Base-by-base conservation (phyloP, 2,329 filamentous ascomycete genomes). In the Colletotrichum truncatum region DNA sequence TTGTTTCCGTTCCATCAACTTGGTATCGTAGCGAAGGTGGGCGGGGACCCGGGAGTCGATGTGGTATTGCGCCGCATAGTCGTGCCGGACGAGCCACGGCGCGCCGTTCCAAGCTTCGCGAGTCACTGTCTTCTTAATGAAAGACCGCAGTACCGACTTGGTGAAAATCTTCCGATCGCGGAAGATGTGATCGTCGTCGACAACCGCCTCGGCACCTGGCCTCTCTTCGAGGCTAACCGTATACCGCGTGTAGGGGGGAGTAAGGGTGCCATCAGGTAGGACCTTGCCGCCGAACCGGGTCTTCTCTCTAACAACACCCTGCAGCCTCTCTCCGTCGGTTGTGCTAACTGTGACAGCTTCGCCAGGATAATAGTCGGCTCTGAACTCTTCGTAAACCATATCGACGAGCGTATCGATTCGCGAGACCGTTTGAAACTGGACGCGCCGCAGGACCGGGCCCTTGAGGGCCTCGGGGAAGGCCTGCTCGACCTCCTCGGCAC, bases 91-190 rank as follows among this genome's bases (percentile, higher is more conserved):
- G 59, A 97, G 82, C 96, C 96, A 99, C 0, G 96, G 95, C 0
- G 96, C 96, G n/a, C 95, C 95, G 66, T 90, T 95, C 93, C 94
- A 98, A 4, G 93, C 88, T 73, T 98, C 96, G 67, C 95, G 85
- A 2, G 90, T 91, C n/a, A 98, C 91, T 0, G 94, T 96, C 77
- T 97, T 94, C 76, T 97, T 97, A 69, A 99, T 93, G 70, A 98
- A 99, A 6, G 94, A 93, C 32, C 95, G 90, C 39, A 99, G 84
- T 76, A 98, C 94, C 51, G 94, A 90, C 79, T 99, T 98, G 26
- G 95, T 98, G 75, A 98, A 99, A 48, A 93, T 87, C 72, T 95
- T 97, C 55, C 94, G 89, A 74, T 98, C 94, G 67, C 96, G 91
- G 68, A 88, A 91, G 61, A 98, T 90, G 73, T 97, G 91, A 52